Percentiles rank a stretch among this genome's conserved stretches.
Conservation (phyloP, 2,329 filamentous ascomycete species). For the Fusarium bulbicola region DNA sequence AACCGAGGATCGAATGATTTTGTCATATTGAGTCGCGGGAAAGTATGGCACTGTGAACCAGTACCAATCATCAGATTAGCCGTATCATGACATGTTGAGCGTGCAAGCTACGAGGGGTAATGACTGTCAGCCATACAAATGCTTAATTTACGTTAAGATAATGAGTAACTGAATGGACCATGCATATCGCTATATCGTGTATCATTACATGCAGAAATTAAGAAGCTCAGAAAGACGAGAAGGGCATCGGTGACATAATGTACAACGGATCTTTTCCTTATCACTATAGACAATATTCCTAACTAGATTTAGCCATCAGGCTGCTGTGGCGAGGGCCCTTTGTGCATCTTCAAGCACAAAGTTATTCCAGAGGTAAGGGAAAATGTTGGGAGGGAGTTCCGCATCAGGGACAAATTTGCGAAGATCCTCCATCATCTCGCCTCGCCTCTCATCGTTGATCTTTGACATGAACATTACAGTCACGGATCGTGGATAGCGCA, state of each 20-base stretch:
- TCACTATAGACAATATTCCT: background rate
- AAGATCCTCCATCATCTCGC: conserved; percentile 6
- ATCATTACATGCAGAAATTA: too few relatives aligned
- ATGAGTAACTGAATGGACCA: background rate
- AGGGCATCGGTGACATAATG: rapidly evolving
- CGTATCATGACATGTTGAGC: background rate
- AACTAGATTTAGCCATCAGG: background rate
- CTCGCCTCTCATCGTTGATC: background rate
- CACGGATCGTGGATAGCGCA: background rate
- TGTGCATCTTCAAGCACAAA: background rate
- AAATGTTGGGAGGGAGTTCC: background rate
- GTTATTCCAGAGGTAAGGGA: background rate
- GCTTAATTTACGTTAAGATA: background rate
- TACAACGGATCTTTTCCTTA: rapidly evolving
- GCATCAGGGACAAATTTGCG: conserved; percentile 2
- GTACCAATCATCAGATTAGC: too few relatives aligned
- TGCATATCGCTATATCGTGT: rapidly evolving
- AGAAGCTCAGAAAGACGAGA: rapidly evolving
- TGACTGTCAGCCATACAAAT: too few relatives aligned
- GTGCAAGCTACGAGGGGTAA: rapidly evolving
- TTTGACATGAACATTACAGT: conserved; percentile 10
- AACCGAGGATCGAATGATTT: background rate
- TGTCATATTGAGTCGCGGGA: background rate
- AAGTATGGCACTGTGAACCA: background rate
- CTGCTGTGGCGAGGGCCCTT: background rate